Percentiles rank a stretch among this genome's conserved stretches.
Evolutionary conservation across 495 filamentous ascomycete species (phyloP).

Genomic region (Acidomyces sp.): DNA sequence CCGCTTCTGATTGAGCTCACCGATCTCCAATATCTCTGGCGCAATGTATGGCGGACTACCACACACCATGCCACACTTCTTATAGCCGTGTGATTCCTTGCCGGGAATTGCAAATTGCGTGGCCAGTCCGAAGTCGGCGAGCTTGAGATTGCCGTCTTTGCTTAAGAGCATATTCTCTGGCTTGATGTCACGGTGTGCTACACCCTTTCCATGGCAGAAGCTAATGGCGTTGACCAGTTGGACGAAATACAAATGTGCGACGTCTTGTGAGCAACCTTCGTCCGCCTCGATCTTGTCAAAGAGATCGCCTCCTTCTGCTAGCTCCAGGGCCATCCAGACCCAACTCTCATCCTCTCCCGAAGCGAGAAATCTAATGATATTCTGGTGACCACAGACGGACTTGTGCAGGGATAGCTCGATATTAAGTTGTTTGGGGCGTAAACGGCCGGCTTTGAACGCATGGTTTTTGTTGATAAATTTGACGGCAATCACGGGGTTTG

Average conservation of each 20-base stretch:
- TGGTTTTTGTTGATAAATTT: constrained; percentile 98
- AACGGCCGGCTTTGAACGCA: constrained; percentile 73
- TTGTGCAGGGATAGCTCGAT: constrained; percentile 83
- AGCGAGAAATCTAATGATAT: constrained; percentile 84
- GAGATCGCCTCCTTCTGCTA: constrained; percentile 86
- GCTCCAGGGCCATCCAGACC: constrained; percentile 98
- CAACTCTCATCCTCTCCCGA: constrained; percentile 79
- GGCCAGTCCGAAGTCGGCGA: constrained; percentile 93
- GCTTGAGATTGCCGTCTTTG: constrained; percentile 73
- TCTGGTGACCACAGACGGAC: constrained; percentile 74
- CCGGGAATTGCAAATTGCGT: constrained; percentile 66
- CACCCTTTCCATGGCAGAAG: constrained; percentile 68
- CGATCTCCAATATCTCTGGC: constrained; percentile 54
- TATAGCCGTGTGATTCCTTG: constrained; percentile 63
- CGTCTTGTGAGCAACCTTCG: constrained; percentile 77
- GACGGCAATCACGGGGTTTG: constrained; percentile 77
- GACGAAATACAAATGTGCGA: constrained; percentile 91
- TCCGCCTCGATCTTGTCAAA: constrained; percentile 99
- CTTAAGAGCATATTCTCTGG: constrained; percentile 40
- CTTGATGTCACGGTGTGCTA: constrained; percentile 36
- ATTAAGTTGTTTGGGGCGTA: constrained; percentile 73
- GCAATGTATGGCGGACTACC: constrained; percentile 96
- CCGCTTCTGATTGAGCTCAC: constrained; percentile 20
- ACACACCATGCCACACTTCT: constrained; percentile 75
- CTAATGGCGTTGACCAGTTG: constrained; percentile 82